Evolutionary conservation across 495 filamentous ascomycete genomes (phyloP).

Genomic region (Aspergillus sclerotiicarbonarius): DNA sequence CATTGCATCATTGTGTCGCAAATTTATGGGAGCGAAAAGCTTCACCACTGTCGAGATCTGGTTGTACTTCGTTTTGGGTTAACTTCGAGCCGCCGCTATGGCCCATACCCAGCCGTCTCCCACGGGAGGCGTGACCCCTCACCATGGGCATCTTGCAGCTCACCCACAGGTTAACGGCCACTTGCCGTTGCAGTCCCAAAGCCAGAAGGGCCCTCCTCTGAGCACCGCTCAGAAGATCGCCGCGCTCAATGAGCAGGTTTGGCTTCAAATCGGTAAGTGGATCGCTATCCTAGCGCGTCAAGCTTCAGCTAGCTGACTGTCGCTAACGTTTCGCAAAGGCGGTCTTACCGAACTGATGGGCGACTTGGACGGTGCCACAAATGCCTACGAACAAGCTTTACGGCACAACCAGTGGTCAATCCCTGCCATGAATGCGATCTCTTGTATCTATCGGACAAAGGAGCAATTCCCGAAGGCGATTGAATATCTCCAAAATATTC

Average conservation of each 20-base stretch:
- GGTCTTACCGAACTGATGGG: slow-evolving; percentile 83
- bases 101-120: slow-evolving; percentile 55
- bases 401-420: slow-evolving; percentile 86
- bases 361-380: slow-evolving; percentile 82
- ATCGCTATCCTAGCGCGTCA: neutral
- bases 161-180: slow-evolving; percentile 54
- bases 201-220: slow-evolving; percentile 46
- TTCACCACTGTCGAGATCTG: slow-evolving; percentile 1
- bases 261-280: slow-evolving; percentile 84
- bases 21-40: slow-evolving; percentile 18
- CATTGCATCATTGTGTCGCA: slow-evolving; percentile 47
- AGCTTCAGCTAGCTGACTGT: neutral
- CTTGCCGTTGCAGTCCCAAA: slow-evolving; percentile 52
- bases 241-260: slow-evolving; percentile 78
- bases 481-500: slow-evolving; percentile 85
- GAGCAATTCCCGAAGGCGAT: slow-evolving; percentile 94
- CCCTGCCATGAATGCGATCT: slow-evolving; percentile 91
- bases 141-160: slow-evolving; percentile 48
- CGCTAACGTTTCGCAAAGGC: slow-evolving; percentile 49
- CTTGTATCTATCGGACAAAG: slow-evolving; percentile 81
- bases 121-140: slow-evolving; percentile 46
- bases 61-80: slow-evolving; percentile 9
- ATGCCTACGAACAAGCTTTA: slow-evolving; percentile 85
- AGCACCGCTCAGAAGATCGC: slow-evolving; percentile 60
- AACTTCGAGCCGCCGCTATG: slow-evolving; percentile 25